Conservation (phyloP, 1,139 yeast genomes). For the Scheffersomyces quercinus region DNA sequence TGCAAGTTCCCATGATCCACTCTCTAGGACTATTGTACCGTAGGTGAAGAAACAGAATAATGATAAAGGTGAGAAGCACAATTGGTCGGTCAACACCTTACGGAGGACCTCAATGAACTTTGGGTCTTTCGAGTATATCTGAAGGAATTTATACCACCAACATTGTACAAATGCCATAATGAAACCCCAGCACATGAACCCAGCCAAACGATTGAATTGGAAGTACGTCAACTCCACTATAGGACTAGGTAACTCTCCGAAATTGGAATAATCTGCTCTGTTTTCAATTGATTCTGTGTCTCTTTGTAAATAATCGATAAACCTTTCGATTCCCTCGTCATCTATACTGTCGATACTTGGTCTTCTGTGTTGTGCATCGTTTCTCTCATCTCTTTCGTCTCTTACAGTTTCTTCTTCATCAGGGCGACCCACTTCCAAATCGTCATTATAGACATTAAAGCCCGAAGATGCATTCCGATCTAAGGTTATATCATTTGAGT, state of each 20-base stretch:
- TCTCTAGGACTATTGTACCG: constrained; percentile 79
- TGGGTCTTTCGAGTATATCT: constrained; percentile 80
- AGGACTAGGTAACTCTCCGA: constrained; percentile 8
- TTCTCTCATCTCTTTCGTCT: background rate
- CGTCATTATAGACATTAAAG: constrained; percentile 7
- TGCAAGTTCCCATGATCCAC: constrained; percentile 67
- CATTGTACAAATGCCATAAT: constrained; percentile 81
- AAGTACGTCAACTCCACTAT: constrained; percentile 42
- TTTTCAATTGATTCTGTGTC: constrained; percentile 19
- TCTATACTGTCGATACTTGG: constrained; percentile 14
- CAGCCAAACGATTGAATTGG: constrained; percentile 68
- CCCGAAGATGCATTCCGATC: background rate
- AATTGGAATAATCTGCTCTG: constrained; percentile 3
- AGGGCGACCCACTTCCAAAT: constrained; percentile 8
- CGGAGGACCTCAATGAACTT: constrained; percentile 79
- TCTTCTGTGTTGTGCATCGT: too few relatives aligned
- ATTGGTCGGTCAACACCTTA: constrained; percentile 86
- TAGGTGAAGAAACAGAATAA: constrained; percentile 79
- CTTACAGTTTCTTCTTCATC: constrained; percentile 5
- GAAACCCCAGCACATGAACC: constrained; percentile 88
- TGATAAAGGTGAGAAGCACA: constrained; percentile 85
- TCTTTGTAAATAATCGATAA: constrained; percentile 39
- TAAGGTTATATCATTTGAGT: constrained; percentile 10
- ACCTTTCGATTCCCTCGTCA: constrained; percentile 33
- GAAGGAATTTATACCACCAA: constrained; percentile 85